Evolutionary conservation across 2,329 filamentous ascomycete genomes (phyloP).

Genomic region (Ilyonectria robusta): DNA sequence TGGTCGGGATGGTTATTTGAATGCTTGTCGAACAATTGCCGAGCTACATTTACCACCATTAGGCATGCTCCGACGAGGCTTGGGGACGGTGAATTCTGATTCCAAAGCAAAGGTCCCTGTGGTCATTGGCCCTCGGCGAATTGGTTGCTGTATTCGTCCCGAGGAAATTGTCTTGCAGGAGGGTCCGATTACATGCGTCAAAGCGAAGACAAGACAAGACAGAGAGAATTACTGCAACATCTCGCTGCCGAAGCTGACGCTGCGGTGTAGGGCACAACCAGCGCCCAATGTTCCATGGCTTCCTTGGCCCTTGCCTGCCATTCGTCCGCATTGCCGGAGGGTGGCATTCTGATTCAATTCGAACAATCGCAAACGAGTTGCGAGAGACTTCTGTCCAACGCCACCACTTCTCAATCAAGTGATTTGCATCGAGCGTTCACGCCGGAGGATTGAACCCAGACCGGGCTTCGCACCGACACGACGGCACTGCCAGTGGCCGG

Average conservation of each 20-base stretch:
- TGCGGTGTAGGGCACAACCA: slow-evolving; percentile 6
- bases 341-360: slow-evolving; percentile 33
- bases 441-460: slow-evolving; percentile 21
- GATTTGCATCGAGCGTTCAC: slow-evolving; percentile 27
- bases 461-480: slow-evolving; percentile 30
- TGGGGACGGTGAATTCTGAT: neutral
- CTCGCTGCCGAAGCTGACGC: slow-evolving; percentile 4
- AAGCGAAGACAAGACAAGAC: neutral
- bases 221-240: neutral
- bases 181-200: neutral
- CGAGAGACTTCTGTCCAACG: slow-evolving; percentile 12
- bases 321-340: slow-evolving; percentile 11
- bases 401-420: slow-evolving; percentile 14
- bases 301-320: neutral
- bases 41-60: no score
- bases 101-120: neutral
- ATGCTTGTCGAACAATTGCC: neutral
- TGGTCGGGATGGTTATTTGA: neutral
- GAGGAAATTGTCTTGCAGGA: neutral
- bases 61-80: neutral
- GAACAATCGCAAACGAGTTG: slow-evolving; percentile 31
- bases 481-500: slow-evolving; percentile 34
- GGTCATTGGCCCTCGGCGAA: slow-evolving; percentile 4
- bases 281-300: slow-evolving; percentile 9
- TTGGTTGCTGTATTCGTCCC: slow-evolving; percentile 1